Percentiles rank a stretch among this genome's conserved stretches.
phyloP scores from a whole-genome alignment of 192 early-diverging fungal species.

The Gonapodya prolifera region DNA sequence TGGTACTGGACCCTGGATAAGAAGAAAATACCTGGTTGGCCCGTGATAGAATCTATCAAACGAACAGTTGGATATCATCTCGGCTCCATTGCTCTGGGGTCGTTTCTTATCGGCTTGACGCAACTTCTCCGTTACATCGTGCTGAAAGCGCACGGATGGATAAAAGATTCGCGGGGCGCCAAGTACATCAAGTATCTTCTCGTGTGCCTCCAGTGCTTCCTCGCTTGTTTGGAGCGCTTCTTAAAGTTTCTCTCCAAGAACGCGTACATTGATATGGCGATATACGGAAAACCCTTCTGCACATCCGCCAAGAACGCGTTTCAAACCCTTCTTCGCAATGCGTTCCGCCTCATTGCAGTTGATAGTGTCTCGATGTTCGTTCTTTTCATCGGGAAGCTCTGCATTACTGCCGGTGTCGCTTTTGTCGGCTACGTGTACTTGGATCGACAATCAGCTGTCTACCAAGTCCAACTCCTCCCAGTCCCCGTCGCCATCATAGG shows the following conservation, averaged over 20 bases:
- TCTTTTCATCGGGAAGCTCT: slow-evolving; percentile 32
- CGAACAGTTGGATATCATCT: slow-evolving; percentile 34
- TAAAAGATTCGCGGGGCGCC: slow-evolving; percentile 14
- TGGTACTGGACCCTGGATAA: slow-evolving; percentile 46
- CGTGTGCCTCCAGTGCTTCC: slow-evolving; percentile 29
- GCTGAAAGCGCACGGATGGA: slow-evolving; percentile 16
- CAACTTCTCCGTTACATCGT: slow-evolving; percentile 32
- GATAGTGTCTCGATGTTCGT: slow-evolving; percentile 32
- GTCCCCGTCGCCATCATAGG: slow-evolving; percentile 18
- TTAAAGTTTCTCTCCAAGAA: slow-evolving; percentile 44
- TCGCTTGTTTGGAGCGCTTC: slow-evolving; percentile 23
- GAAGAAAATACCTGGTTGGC: slow-evolving; percentile 8
- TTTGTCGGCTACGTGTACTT: slow-evolving; percentile 12
- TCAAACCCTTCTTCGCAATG: slow-evolving; percentile 29
- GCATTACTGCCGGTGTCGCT: slow-evolving; percentile 21
- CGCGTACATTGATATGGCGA: slow-evolving; percentile 39
- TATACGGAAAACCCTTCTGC: slow-evolving; percentile 38
- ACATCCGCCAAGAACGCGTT: slow-evolving; percentile 24
- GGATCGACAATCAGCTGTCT: not conserved
- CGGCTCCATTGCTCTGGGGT: slow-evolving; percentile 35
- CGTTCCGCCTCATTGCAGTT: slow-evolving; percentile 17
- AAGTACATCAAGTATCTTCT: slow-evolving; percentile 15
- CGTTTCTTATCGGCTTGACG: slow-evolving; percentile 35
- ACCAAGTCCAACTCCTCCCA: not conserved
- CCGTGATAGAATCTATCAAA: slow-evolving; percentile 20